A percentile compares a stretch with the other conserved stretches of the same genome.
phyloP scores from a whole-genome alignment of 179 eudicot genomes.

The Spergularia azorica region DNA sequence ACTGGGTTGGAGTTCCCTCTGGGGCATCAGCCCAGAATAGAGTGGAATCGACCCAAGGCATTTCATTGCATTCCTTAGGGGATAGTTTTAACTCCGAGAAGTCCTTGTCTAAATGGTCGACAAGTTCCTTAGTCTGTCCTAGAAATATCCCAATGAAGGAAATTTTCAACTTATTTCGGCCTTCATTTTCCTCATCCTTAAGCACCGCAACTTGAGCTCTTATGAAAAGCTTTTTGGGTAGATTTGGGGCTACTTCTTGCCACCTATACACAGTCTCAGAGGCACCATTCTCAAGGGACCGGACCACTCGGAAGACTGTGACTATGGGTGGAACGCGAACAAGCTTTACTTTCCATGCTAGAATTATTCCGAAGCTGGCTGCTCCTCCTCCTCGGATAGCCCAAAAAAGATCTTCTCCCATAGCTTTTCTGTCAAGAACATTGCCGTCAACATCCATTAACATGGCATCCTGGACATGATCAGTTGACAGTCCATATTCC shows the following conservation, averaged over 20 bases:
- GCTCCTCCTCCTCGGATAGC: conserved; percentile 28
- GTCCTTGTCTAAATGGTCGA: neutral
- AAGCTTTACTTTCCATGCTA: conserved; percentile 22
- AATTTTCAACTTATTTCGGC: conserved; percentile 7
- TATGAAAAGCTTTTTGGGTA: conserved; percentile 19
- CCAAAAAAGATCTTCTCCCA: conserved; percentile 30
- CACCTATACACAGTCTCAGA: conserved; percentile 7
- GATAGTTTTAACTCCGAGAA: conserved; percentile 18
- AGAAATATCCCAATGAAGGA: conserved; percentile 19
- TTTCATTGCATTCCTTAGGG: conserved; percentile 15
- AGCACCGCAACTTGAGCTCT: conserved; percentile 12
- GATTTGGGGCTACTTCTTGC: conserved; percentile 23
- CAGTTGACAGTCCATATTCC: conserved; percentile 21
- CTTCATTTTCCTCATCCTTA: conserved; percentile 11
- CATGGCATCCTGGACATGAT: conserved; percentile 9
- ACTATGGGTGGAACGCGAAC: conserved; percentile 19
- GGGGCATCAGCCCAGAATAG: conserved; percentile 17
- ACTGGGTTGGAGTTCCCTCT: neutral
- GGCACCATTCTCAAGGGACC: conserved; percentile 19
- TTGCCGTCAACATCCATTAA: conserved; percentile 12
- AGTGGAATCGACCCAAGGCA: conserved; percentile 28
- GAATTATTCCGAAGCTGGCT: conserved; percentile 23
- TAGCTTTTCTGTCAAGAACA: conserved; percentile 5
- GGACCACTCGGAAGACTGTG: conserved; percentile 21
- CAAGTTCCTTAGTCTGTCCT: conserved; percentile 16